Conservation (phyloP, 768 basidiomycete species). For the Russula dissimulans region DNA sequence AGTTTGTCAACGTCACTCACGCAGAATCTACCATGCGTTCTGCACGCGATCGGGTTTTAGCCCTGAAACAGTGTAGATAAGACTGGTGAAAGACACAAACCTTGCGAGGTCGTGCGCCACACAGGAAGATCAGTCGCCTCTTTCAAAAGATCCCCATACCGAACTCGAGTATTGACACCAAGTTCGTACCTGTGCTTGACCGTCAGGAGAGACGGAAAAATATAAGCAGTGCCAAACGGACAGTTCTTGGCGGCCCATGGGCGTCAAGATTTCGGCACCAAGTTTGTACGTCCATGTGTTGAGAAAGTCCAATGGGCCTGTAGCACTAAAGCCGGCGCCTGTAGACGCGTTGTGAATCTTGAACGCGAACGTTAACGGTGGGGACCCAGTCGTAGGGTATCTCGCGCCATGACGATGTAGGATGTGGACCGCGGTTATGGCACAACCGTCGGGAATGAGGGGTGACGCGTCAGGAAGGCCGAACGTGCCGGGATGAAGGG, state of each 20-base stretch:
- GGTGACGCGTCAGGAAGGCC: conserved; percentile 42
- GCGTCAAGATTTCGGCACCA: conserved; percentile 38
- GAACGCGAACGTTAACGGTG: conserved; percentile 18
- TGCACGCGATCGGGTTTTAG: background rate
- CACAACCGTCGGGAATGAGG: conserved; percentile 38
- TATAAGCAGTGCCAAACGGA: conserved; percentile 2
- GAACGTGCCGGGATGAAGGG: conserved; percentile 35
- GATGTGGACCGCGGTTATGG: conserved; percentile 36
- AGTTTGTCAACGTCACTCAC: conserved; percentile 14
- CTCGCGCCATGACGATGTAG: conserved; percentile 35
- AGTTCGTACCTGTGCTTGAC: conserved; percentile 29
- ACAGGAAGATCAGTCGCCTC: conserved; percentile 40
- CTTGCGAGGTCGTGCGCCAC: conserved; percentile 40
- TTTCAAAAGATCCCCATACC: conserved; percentile 39
- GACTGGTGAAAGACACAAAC: conserved; percentile 14
- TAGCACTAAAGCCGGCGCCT: conserved; percentile 26
- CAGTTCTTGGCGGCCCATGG: conserved; percentile 38
- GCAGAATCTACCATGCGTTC: conserved; percentile 31
- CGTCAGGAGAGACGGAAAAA: background rate
- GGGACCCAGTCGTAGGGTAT: conserved; percentile 23
- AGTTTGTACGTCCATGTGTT: conserved; percentile 40
- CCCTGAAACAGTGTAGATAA: background rate
- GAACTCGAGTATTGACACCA: conserved; percentile 36
- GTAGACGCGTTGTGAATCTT: conserved; percentile 21
- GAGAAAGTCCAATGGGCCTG: conserved; percentile 34